Evolutionary conservation across 129 eudicot species (phyloP).

Genomic region (Gnaphalium uliginosum): DNA sequence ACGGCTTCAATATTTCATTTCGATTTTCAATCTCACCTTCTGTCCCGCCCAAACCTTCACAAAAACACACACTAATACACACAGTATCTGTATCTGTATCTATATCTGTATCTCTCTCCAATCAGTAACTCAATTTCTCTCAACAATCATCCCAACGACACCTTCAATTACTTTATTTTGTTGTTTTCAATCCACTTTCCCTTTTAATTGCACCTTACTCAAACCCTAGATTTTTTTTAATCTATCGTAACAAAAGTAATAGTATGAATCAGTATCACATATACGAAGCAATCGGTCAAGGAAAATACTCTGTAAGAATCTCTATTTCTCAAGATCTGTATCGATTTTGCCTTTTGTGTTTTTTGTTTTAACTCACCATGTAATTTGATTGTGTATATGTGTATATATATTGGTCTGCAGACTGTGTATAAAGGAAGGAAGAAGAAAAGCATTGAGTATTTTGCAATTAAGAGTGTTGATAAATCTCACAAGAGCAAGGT

Average conservation of each 20-base stretch:
- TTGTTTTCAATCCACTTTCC: neutral
- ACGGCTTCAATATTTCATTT: conserved; percentile 2
- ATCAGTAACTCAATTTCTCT: conserved; percentile 15
- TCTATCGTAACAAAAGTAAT: neutral
- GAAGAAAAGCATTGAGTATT: conserved; percentile 85
- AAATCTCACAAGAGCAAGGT: conserved; percentile 82
- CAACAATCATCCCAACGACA: conserved; percentile 19
- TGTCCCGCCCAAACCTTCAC: conserved; percentile 43
- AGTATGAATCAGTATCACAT: conserved; percentile 83
- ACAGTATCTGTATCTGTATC: neutral
- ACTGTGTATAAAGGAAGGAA: conserved; percentile 84
- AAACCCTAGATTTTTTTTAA: conserved; percentile 33
- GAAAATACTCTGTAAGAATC: conserved; percentile 66
- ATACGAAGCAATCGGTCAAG: conserved; percentile 87
- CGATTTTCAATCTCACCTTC: conserved; percentile 36
- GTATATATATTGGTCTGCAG: conserved; percentile 32
- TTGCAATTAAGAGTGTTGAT: conserved; percentile 80
- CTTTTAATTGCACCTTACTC: neutral
- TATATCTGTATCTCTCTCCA: conserved; percentile 1
- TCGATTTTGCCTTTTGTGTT: neutral
- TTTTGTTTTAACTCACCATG: neutral
- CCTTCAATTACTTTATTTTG: neutral
- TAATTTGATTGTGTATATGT: neutral
- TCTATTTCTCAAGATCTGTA: conserved; percentile 5
- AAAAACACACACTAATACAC: conserved; percentile 2